These are phyloP conservation scores for Sarcomyxa edulis DNA, from an alignment of 768 basidiomycete genomes.

Conservation along the genomic window DNA sequence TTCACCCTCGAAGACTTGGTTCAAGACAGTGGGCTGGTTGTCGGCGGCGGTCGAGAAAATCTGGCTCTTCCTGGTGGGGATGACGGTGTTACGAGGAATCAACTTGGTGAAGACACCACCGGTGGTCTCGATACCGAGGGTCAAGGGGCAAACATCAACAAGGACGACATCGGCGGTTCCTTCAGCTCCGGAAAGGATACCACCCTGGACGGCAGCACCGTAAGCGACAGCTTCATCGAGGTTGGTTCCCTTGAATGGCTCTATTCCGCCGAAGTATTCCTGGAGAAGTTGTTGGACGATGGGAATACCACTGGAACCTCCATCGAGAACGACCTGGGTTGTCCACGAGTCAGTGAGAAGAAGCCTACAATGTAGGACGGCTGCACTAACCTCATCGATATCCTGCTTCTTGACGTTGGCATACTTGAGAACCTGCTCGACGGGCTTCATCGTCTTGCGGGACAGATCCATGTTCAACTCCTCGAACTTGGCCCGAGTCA, in stretches of 20 bases:
- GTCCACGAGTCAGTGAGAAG: neutral
- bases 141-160: slow-evolving; percentile 53
- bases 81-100: slow-evolving; percentile 43
- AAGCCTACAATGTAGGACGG: neutral
- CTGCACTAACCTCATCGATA: slow-evolving; percentile 55
- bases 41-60: slow-evolving; percentile 86
- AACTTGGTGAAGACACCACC: slow-evolving; percentile 56
- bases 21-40: slow-evolving; percentile 85
- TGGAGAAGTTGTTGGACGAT: slow-evolving; percentile 60
- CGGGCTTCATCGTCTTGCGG: slow-evolving; percentile 81
- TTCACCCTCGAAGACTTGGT: slow-evolving; percentile 89
- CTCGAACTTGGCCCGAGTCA: slow-evolving; percentile 83
- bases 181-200: slow-evolving; percentile 56
- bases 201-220: slow-evolving; percentile 68
- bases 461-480: slow-evolving; percentile 82
- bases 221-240: slow-evolving; percentile 73
- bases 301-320: slow-evolving; percentile 71
- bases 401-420: slow-evolving; percentile 75
- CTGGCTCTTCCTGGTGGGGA: slow-evolving; percentile 47
- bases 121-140: slow-evolving; percentile 59
- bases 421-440: slow-evolving; percentile 80
- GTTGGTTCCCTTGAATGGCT: slow-evolving; percentile 63
- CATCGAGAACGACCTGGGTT: slow-evolving; percentile 38
- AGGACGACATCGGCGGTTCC: slow-evolving; percentile 48
- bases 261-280: slow-evolving; percentile 64